Base-by-base conservation (phyloP, 495 filamentous ascomycete genomes). In the Aspergillus ellipticus region DNA sequence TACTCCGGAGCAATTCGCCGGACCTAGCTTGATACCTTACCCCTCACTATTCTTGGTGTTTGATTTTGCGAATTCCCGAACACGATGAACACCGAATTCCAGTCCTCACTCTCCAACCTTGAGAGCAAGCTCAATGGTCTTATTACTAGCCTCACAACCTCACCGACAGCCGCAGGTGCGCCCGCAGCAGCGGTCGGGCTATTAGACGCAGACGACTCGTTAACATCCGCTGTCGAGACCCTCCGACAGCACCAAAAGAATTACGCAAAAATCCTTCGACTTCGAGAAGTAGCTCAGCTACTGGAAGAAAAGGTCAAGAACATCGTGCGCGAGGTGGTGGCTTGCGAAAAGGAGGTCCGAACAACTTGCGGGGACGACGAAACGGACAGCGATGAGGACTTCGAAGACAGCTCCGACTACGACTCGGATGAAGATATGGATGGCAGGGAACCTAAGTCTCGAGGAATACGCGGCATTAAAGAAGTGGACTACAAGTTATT, bases 401-500 rank as follows among this genome's bases (percentile, higher is more conserved):
- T 58, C 7, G 66, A 68, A 42, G 62, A 58, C 21, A 6, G 11
- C 13, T 42, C 39, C 16, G 68, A 69, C 35, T 63, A 54, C 20
- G 72, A 73, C 20, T 52, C 54, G 0, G 60, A 65, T 7, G 65
- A 71, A n/a, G 52, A 62, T 1, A 50, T 55, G 20, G 48, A 58
- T 17, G 28, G 43, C 6, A 39, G 28, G 17, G 53, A 51, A 37
- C 26, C 33, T 0, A 54, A 50, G 24, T 53, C 50, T 15, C 16
- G 29, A 0, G 21, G 42, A 3, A 21, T 54, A 1, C 60, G 54
- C 10, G 51, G 29, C 21, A 61, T 52, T 13, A 72, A 74, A 41
- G 74, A 76, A 46, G 70, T 79, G 6, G 76, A 79, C 20, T 79
- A 77, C 55, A 66, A 63, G 21, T 49, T 76, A 2, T 61, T 79